These are phyloP conservation scores for Haplosporangium sp. DNA, from an alignment of 371 early-diverging fungal species.

Conservation along the genomic window DNA sequence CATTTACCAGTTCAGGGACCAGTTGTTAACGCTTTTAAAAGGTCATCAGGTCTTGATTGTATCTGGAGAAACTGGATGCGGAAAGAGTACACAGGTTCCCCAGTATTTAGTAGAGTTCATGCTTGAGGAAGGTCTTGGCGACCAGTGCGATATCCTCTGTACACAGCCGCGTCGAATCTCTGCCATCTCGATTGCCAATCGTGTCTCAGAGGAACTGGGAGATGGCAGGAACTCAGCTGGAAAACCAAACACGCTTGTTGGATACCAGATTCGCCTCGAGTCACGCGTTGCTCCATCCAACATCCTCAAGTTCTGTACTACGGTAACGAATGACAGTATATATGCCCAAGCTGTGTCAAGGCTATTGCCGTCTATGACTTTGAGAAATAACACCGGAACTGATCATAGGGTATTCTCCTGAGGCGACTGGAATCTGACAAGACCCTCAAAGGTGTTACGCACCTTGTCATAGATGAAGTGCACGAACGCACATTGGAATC, in stretches of 20 bases:
- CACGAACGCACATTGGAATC: slow-evolving; percentile 88
- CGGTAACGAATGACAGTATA: slow-evolving; percentile 53
- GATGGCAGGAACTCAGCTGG: slow-evolving; percentile 65
- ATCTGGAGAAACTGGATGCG: slow-evolving; percentile 93
- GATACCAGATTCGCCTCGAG: slow-evolving; percentile 89
- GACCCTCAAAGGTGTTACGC: slow-evolving; percentile 68
- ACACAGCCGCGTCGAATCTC: slow-evolving; percentile 98
- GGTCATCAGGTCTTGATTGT: slow-evolving; percentile 79
- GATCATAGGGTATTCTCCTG: slow-evolving; percentile 72
- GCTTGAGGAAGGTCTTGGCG: slow-evolving; percentile 55
- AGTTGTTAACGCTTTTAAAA: slow-evolving; percentile 64
- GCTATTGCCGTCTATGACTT: neutral
- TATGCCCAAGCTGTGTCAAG: neutral
- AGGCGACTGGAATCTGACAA: slow-evolving; percentile 74
- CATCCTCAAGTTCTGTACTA: slow-evolving; percentile 80
- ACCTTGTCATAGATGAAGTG: slow-evolving; percentile 88
- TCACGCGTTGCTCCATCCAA: slow-evolving; percentile 65
- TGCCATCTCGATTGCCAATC: slow-evolving; percentile 90
- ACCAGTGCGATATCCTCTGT: slow-evolving; percentile 75
- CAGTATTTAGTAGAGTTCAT: slow-evolving; percentile 83
- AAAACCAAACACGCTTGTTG: slow-evolving; percentile 70
- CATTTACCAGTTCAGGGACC: slow-evolving; percentile 66
- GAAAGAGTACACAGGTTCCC: slow-evolving; percentile 95
- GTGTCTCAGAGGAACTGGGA: slow-evolving; percentile 88
- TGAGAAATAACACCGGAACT: neutral